These are phyloP conservation scores for Candida nanaspora DNA, from an alignment of 805 yeast species.

Conservation along the genomic window DNA sequence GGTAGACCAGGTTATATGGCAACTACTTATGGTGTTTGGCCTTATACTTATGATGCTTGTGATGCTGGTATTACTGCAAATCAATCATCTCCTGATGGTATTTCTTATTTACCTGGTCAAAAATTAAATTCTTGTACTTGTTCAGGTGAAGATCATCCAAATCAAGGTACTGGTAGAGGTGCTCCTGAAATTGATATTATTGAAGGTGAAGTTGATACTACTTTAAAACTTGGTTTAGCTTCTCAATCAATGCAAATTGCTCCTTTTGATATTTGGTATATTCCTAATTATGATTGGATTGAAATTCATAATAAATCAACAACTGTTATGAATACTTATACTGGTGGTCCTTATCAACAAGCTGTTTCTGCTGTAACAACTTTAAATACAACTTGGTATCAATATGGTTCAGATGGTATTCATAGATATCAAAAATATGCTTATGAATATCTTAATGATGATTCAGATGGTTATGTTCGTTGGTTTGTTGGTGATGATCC, in stretches of 20 bases:
- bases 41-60: constrained; percentile 70
- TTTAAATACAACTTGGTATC: constrained; percentile 31
- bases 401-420: constrained; percentile 38
- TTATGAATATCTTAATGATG: constrained; percentile 69
- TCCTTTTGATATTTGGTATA: constrained; percentile 36
- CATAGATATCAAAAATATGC: constrained; percentile 66
- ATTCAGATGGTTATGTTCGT: constrained; percentile 62
- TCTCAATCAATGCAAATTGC: constrained; percentile 37
- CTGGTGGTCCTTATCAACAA: constrained; percentile 33
- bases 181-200: constrained; percentile 85
- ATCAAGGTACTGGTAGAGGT: constrained; percentile 73
- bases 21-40: constrained; percentile 83
- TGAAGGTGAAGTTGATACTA: constrained; percentile 42
- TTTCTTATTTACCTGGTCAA: constrained; percentile 74
- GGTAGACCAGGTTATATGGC: constrained; percentile 80
- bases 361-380: constrained; percentile 32
- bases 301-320: constrained; percentile 20
- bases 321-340: constrained; percentile 30
- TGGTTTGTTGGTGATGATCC: constrained; percentile 86
- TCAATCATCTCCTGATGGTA: constrained; percentile 75
- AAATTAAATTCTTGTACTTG: constrained; percentile 67
- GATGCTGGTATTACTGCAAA: constrained; percentile 87
- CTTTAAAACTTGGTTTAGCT: constrained; percentile 7
- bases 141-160: constrained; percentile 71
- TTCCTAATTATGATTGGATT: constrained; percentile 32